Evolutionary conservation across 2,329 filamentous ascomycete genomes (phyloP).

Genomic region (Fusarium coffeatum): DNA sequence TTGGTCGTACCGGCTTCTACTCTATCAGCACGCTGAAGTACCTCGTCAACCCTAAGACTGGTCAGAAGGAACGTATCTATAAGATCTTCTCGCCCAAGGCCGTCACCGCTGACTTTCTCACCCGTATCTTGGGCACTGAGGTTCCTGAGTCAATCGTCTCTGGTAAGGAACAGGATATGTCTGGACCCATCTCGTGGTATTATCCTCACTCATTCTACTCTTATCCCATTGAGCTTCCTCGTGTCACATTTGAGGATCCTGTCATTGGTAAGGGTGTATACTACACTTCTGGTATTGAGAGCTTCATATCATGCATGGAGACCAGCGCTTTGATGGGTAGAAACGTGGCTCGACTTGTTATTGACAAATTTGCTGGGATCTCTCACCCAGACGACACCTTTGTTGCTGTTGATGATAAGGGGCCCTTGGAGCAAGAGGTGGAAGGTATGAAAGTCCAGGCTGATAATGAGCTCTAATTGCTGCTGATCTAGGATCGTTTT

Average conservation of each 20-base stretch:
- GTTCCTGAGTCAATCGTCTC: constrained; percentile 57
- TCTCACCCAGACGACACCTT: constrained; percentile 19
- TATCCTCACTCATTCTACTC: constrained; percentile 82
- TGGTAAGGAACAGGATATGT: constrained; percentile 46
- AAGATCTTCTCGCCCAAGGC: constrained; percentile 72
- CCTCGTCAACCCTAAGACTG: constrained; percentile 69
- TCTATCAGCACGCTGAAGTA: constrained; percentile 80
- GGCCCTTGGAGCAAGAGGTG: not conserved
- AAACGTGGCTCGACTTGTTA: constrained; percentile 80
- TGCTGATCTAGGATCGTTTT: not conserved
- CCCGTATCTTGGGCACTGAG: constrained; percentile 61
- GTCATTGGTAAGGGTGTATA: constrained; percentile 75
- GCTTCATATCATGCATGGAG: constrained; percentile 98
- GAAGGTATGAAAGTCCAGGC: constrained; percentile 23
- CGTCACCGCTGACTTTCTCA: constrained; percentile 65
- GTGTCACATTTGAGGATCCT: constrained; percentile 87
- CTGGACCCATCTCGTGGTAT: constrained; percentile 77
- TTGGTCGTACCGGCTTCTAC: constrained; percentile 83
- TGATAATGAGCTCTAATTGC: constrained; percentile 30
- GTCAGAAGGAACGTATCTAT: constrained; percentile 67
- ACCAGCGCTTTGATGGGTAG: constrained; percentile 91
- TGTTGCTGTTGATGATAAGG: not conserved
- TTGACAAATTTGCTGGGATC: constrained; percentile 64
- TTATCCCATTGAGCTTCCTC: constrained; percentile 87
- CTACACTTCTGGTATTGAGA: constrained; percentile 83